Percentiles rank a stretch among this genome's conserved stretches.
Conservation (phyloP, 768 basidiomycete species). For the Candolleomyces efflorescens region DNA sequence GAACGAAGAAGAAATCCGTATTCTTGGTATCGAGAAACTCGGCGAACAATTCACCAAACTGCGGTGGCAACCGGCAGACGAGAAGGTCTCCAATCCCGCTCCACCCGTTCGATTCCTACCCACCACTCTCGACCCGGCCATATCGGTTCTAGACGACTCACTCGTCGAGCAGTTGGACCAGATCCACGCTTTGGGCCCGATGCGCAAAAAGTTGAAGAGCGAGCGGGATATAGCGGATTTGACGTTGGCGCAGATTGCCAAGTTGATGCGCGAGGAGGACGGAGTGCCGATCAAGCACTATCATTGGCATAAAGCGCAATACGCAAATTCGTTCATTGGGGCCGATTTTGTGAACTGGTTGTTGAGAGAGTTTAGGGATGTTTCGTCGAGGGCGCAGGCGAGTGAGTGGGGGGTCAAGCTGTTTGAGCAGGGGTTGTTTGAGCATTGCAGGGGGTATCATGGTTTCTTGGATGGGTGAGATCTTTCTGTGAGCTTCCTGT, state of each 20-base stretch:
- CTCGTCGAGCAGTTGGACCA: conserved; percentile 79
- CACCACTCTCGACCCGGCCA: conserved; percentile 79
- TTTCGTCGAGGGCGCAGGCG: conserved; percentile 77
- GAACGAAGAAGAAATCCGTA: conserved; percentile 81
- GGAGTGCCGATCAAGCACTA: conserved; percentile 81
- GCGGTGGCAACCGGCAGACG: conserved; percentile 70
- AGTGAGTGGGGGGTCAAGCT: conserved; percentile 74
- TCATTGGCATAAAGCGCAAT: conserved; percentile 73
- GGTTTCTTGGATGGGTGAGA: conserved; percentile 84
- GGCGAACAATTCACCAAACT: conserved; percentile 84
- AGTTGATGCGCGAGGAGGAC: conserved; percentile 82
- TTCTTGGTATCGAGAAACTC: conserved; percentile 88
- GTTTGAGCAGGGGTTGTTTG: conserved; percentile 79
- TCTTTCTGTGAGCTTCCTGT: not conserved
- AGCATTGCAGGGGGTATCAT: conserved; percentile 75
- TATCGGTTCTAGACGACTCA: conserved; percentile 73
- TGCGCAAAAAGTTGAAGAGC: conserved; percentile 78
- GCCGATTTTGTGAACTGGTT: conserved; percentile 91
- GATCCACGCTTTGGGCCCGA: conserved; percentile 68
- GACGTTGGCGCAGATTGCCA: conserved; percentile 60
- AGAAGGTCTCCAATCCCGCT: conserved; percentile 40
- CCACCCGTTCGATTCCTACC: conserved; percentile 74
- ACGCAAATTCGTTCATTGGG: conserved; percentile 84
- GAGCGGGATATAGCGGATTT: conserved; percentile 69
- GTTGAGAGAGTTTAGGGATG: conserved; percentile 85